These are phyloP conservation scores for Xerocomus spinulosus DNA, from an alignment of 768 basidiomycete species.

Conservation along the genomic window DNA sequence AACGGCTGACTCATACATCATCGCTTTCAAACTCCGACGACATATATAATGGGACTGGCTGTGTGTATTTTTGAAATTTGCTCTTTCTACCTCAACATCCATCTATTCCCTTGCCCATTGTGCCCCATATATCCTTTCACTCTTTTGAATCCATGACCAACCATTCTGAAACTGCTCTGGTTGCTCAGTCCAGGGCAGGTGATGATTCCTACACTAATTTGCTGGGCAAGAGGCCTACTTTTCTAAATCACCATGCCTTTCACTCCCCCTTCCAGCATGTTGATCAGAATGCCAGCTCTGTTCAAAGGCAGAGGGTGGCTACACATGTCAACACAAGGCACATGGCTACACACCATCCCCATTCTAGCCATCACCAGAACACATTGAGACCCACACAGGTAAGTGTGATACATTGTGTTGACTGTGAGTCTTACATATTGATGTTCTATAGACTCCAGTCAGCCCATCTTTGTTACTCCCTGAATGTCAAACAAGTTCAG, in stretches of 20 bases:
- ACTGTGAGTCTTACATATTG: not conserved
- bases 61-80: not conserved
- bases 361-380: not conserved
- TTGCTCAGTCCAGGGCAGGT: not conserved
- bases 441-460: not conserved
- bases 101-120: not conserved
- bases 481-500: not conserved
- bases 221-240: constrained; percentile 4
- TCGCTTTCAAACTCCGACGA: constrained; percentile 16
- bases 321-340: constrained; percentile 21
- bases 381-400: constrained; percentile 1
- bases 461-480: not conserved
- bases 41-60: constrained; percentile 9
- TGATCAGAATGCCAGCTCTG: not conserved
- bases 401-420: not conserved
- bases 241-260: not conserved
- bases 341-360: not conserved
- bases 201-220: not conserved
- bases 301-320: constrained; percentile 7
- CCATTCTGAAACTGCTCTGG: not conserved
- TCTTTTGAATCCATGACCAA: not conserved
- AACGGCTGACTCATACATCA: not conserved
- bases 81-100: not conserved
- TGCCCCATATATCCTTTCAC: constrained; percentile 6
- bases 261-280: not conserved